Percentiles rank a stretch among this genome's conserved stretches.
phyloP scores from a whole-genome alignment of 1,284 basidiomycete species.

The Acaromyces ingoldii region DNA sequence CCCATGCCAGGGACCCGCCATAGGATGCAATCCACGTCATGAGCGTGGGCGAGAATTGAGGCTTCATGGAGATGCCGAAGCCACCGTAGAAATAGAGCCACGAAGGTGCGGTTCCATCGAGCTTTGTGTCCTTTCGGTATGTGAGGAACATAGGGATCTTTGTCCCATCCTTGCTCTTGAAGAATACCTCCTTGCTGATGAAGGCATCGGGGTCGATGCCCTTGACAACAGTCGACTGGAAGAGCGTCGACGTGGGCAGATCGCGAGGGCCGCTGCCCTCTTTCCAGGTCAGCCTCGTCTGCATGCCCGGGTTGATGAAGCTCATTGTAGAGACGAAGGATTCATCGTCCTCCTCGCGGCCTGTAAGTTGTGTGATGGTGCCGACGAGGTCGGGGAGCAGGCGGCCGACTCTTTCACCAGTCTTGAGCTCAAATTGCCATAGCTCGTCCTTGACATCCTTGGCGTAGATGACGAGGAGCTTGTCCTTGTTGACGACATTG shows the following conservation, averaged over 20 bases:
- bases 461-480: slow-evolving; percentile 66
- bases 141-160: slow-evolving; percentile 79
- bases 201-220: slow-evolving; percentile 70
- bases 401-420: slow-evolving; percentile 60
- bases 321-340: slow-evolving; percentile 67
- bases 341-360: slow-evolving; percentile 60
- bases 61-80: slow-evolving; percentile 63
- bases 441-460: slow-evolving; percentile 77
- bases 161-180: slow-evolving; percentile 70
- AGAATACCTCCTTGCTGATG: slow-evolving; percentile 62
- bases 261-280: slow-evolving; percentile 33
- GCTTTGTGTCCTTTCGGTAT: slow-evolving; percentile 65
- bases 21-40: slow-evolving; percentile 73
- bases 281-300: slow-evolving; percentile 49
- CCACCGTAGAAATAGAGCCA: slow-evolving; percentile 66
- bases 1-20: slow-evolving; percentile 66
- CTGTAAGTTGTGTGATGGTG: slow-evolving; percentile 59
- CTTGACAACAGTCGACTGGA: slow-evolving; percentile 61
- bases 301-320: slow-evolving; percentile 70
- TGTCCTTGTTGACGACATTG: slow-evolving; percentile 59
- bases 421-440: slow-evolving; percentile 63
- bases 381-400: slow-evolving; percentile 68
- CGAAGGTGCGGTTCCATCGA: slow-evolving; percentile 72
- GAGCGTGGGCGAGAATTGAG: slow-evolving; percentile 68
- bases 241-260: slow-evolving; percentile 59